A percentile compares a stretch with the other conserved stretches of the same genome.
Conservation (phyloP, 108 stramenopile genomes). For the Nitzschia sp. region DNA sequence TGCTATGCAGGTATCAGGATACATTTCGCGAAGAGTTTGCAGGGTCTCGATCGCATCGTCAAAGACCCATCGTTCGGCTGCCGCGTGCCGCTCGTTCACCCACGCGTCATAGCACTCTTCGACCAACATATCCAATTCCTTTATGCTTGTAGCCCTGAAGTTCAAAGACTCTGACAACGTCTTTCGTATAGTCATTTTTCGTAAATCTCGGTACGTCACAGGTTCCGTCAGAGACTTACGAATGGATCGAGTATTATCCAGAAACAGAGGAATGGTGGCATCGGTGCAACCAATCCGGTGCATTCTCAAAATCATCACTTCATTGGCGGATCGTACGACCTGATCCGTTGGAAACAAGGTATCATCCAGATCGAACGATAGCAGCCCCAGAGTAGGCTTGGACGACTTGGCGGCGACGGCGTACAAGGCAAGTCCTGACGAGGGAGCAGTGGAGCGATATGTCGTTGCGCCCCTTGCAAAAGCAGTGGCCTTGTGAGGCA, state of each 20-base stretch:
- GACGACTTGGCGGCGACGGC: too few species aligned
- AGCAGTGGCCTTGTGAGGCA: neutral
- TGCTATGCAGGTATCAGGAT: constrained; percentile 49
- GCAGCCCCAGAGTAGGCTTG: constrained; percentile 5
- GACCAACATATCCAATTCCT: constrained; percentile 23
- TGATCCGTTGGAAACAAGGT: constrained; percentile 58
- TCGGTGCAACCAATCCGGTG: constrained; percentile 30
- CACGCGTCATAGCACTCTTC: constrained; percentile 56
- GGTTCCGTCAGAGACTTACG: constrained; percentile 39
- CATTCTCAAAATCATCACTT: constrained; percentile 23
- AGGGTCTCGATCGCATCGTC: constrained; percentile 36
- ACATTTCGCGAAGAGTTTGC: constrained; percentile 23
- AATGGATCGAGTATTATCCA: constrained; percentile 46
- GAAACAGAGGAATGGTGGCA: constrained; percentile 34
- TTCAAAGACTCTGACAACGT: neutral
- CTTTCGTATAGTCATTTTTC: constrained; percentile 51
- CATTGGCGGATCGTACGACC: constrained; percentile 57
- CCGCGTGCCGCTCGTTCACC: constrained; percentile 56
- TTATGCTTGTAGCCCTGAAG: too few species aligned
- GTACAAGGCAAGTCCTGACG: too few species aligned
- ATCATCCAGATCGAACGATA: constrained; percentile 76
- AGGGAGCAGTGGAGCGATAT: too few species aligned
- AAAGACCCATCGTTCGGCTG: constrained; percentile 63
- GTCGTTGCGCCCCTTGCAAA: neutral
- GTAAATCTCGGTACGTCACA: constrained; percentile 59